Base-by-base conservation (phyloP, 2,329 filamentous ascomycete species). In the Fusarium sp. region DNA sequence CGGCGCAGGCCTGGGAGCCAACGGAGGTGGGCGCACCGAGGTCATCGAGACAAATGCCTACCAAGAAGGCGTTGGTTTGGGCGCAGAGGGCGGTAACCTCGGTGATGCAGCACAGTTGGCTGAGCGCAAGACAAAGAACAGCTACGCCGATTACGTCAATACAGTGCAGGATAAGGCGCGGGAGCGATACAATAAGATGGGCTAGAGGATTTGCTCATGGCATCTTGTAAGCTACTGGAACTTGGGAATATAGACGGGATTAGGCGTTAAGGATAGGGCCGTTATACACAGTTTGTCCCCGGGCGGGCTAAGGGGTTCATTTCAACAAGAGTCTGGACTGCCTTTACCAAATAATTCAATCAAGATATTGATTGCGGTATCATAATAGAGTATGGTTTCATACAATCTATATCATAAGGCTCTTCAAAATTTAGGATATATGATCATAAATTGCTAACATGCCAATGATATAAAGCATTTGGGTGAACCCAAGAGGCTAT, bases 81-180 rank as follows among this genome's bases (percentile, higher is more conserved):
- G 91, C 1, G 91, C 90, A 3, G 86, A 90, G 72, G 90, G 90
- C 1, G 86, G 89, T n/a, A 90, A 90, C 73, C 79, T 91, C 38
- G 91, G 91, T 14, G 90, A 93, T 78, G 91, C 91, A 28, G 83
- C 84, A 9, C 85, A 88, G 73, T 84, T 91, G 73, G 90, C 90
- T 24, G 85, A 87, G 65, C 82, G 86, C 67, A 85, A 87, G 74
- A 92, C 89, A 6, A 85, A 83, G 73, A 85, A 87, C 39, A 84
- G 81, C 39, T 91, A 90, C 69, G 80, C 83, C 1, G 88, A 87
- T 54, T 92, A 92, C 74, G 81, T 92, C 55, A 86, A 85, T 64
- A 87, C 87, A 73, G 88, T 88, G 24, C 89, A 89, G 76, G 89
- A 91, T 55, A 87, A 87, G 77, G 90, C 90, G 3, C 85, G 90